These are phyloP conservation scores for Basidioascus undulatus DNA, from an alignment of 768 basidiomycete genomes.

Conservation along the genomic window DNA sequence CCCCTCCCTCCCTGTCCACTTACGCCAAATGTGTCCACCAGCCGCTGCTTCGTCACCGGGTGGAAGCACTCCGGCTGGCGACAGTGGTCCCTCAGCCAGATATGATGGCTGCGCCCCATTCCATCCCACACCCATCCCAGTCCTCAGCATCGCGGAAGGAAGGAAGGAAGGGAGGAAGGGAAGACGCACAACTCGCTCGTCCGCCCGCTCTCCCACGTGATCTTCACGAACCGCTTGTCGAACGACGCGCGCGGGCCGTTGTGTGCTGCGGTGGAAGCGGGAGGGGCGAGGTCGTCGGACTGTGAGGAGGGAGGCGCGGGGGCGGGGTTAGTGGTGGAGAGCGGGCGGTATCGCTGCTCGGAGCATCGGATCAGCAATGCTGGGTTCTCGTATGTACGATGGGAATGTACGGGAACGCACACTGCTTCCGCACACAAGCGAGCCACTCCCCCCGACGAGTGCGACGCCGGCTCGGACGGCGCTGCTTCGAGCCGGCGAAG, in stretches of 20 bases:
- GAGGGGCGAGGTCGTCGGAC: neutral
- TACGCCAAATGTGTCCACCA: constrained; percentile 65
- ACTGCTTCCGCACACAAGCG: no score
- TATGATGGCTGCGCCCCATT: constrained; percentile 40
- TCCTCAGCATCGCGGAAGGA: no score
- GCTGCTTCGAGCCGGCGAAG: no score
- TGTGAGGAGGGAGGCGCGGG: neutral
- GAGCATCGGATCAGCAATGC: no score
- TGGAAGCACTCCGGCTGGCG: constrained; percentile 71
- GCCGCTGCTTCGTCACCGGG: constrained; percentile 63
- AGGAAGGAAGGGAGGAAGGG: neutral
- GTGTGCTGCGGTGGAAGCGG: neutral
- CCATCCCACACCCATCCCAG: no score
- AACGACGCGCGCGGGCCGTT: neutral
- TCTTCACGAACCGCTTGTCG: neutral
- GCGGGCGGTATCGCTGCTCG: no score
- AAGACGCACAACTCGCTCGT: neutral
- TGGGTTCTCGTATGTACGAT: no score
- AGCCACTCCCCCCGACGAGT: no score
- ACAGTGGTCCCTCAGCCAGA: constrained; percentile 85
- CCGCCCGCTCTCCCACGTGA: neutral
- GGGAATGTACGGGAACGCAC: no score
- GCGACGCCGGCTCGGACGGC: no score
- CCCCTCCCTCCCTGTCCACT: no score
- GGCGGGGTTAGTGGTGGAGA: neutral